Evolutionary conservation across 371 early-diverging fungal genomes (phyloP).

Genomic region (Dinochytrium kinnereticum): DNA sequence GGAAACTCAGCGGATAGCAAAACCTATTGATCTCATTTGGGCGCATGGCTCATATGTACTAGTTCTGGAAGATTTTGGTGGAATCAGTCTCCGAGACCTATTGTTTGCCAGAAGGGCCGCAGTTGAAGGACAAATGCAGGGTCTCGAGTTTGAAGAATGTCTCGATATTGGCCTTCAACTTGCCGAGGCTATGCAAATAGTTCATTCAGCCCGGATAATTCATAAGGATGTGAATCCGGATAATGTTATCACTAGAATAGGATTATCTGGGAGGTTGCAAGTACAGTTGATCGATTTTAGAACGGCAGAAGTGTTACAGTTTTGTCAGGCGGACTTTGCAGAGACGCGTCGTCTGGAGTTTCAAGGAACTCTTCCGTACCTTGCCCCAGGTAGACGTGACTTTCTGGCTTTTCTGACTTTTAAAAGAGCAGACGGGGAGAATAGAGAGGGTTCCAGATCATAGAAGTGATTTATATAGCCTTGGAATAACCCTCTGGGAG

Average conservation of each 20-base stretch:
- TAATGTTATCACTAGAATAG: conserved; percentile 42
- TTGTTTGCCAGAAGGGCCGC: neutral
- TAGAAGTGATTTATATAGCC: conserved; percentile 53
- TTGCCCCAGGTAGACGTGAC: conserved; percentile 52
- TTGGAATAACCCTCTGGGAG: conserved; percentile 58
- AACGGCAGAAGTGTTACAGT: conserved; percentile 32
- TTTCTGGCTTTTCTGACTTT: no score
- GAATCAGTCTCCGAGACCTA: conserved; percentile 37
- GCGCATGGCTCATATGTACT: conserved; percentile 33
- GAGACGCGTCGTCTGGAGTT: conserved; percentile 11
- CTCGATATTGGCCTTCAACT: conserved; percentile 42
- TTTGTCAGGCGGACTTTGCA: neutral
- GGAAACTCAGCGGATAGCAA: conserved; percentile 31
- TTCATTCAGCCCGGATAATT: conserved; percentile 43
- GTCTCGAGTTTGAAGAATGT: conserved; percentile 35
- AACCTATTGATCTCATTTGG: conserved; percentile 37
- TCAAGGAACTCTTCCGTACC: conserved; percentile 48
- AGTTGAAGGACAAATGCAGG: neutral
- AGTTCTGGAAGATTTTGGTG: conserved; percentile 47
- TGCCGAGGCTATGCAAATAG: conserved; percentile 44
- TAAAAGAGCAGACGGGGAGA: conserved; percentile 54
- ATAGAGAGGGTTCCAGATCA: conserved; percentile 45
- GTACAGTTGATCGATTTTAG: conserved; percentile 53
- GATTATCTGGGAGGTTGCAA: conserved; percentile 2
- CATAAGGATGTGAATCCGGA: conserved; percentile 57